These are phyloP conservation scores for Rhynchosporium secalis DNA, from an alignment of 2,329 filamentous ascomycete genomes.

Conservation along the genomic window DNA sequence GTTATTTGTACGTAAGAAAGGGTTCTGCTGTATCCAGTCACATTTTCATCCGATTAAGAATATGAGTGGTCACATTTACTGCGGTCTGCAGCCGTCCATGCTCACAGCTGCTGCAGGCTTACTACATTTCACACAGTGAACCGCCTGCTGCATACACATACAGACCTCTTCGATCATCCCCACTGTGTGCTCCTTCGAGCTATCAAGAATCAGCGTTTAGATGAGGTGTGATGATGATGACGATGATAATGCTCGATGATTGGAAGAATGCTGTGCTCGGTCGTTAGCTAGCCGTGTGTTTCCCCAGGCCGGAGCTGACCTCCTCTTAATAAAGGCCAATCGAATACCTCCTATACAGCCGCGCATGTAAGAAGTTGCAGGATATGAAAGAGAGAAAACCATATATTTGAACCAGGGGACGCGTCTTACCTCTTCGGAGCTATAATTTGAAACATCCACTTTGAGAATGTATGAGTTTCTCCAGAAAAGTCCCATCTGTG, in stretches of 20 bases:
- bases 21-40: no score
- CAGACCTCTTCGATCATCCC: not conserved
- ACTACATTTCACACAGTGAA: not conserved
- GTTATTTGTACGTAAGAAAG: no score
- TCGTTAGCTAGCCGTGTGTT: not conserved
- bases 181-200: conserved; percentile 1
- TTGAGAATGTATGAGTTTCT: not conserved
- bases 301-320: conserved; percentile 2
- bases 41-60: no score
- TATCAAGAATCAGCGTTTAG: not conserved
- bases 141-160: not conserved
- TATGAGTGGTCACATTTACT: no score
- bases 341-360: not conserved
- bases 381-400: not conserved
- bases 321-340: not conserved
- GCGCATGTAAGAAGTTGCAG: not conserved
- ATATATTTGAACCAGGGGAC: not conserved
- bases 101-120: not conserved
- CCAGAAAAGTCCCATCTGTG: not conserved
- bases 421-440: not conserved
- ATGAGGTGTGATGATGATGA: no score
- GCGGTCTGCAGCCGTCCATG: not conserved
- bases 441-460: not conserved
- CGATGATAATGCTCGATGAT: not conserved
- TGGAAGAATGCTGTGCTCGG: not conserved